A percentile compares a stretch with the other conserved stretches of the same genome.
Evolutionary conservation across 768 basidiomycete species (phyloP).

Genomic region (Termitomyces sp.): DNA sequence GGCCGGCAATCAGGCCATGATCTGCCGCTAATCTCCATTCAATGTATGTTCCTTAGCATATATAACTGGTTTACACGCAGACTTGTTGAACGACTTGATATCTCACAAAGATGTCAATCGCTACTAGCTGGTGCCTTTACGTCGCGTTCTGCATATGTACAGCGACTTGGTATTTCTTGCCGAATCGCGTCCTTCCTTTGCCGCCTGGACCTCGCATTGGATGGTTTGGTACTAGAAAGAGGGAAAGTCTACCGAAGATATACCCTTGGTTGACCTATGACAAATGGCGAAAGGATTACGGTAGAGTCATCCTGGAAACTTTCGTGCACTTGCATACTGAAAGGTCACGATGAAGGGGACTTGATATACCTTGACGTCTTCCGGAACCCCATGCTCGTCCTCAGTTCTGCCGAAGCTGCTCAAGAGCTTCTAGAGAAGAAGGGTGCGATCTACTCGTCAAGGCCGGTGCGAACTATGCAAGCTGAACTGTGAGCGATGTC

Average conservation of each 20-base stretch:
- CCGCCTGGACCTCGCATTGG: conserved; percentile 7
- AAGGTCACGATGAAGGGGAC: background rate
- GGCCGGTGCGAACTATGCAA: conserved; percentile 14
- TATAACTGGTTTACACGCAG: too few species aligned
- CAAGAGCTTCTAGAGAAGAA: conserved; percentile 40
- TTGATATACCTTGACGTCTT: conserved; percentile 6
- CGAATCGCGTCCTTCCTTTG: background rate
- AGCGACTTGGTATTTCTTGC: background rate
- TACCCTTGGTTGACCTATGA: conserved; percentile 7
- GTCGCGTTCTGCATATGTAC: background rate
- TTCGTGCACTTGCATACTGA: background rate
- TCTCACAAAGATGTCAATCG: background rate
- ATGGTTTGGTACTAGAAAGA: conserved; percentile 1
- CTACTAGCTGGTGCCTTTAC: conserved; percentile 2
- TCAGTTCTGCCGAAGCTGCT: conserved; percentile 25
- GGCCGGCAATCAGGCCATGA: background rate
- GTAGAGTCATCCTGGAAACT: background rate
- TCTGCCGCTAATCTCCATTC: too few species aligned
- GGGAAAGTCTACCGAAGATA: conserved; percentile 1
- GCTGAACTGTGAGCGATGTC: conserved; percentile 1
- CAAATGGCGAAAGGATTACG: conserved; percentile 5
- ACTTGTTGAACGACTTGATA: background rate
- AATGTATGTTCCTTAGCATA: too few species aligned
- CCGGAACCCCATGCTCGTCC: conserved; percentile 16
- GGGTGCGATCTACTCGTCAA: conserved; percentile 35